Evolutionary conservation across 352 stramenopile genomes (phyloP).

Genomic region (Elongisporangium undulatum): DNA sequence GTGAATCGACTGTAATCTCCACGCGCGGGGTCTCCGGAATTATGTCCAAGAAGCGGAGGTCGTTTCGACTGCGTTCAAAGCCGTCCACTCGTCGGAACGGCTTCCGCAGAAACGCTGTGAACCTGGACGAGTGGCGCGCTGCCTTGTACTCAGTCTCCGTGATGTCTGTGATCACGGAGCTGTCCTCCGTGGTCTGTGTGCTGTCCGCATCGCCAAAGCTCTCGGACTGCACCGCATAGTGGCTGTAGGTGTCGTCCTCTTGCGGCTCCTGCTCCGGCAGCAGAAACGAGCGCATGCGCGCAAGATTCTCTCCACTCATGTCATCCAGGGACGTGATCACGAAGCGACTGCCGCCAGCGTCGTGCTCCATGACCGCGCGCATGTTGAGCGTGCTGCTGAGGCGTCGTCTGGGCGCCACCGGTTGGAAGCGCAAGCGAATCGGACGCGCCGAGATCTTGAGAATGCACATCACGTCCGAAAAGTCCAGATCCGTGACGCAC

Average conservation of each 20-base stretch:
- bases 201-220: conserved; percentile 77
- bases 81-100: conserved; percentile 59
- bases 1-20: conserved; percentile 46
- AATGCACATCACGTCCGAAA: conserved; percentile 61
- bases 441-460: conserved; percentile 63
- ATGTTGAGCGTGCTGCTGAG: not conserved
- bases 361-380: not conserved
- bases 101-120: conserved; percentile 63
- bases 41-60: conserved; percentile 37
- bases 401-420: conserved; percentile 1
- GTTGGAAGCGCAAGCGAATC: conserved; percentile 61
- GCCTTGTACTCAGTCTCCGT: conserved; percentile 44
- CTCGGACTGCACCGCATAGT: conserved; percentile 66
- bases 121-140: conserved; percentile 44
- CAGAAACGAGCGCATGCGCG: conserved; percentile 24
- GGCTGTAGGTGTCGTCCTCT: conserved; percentile 64
- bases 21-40: conserved; percentile 38
- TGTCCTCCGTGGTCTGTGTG: conserved; percentile 63
- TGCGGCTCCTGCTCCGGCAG: conserved; percentile 25
- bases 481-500: conserved; percentile 56
- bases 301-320: conserved; percentile 1
- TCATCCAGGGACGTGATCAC: conserved; percentile 1
- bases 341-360: not conserved
- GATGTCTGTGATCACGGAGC: conserved; percentile 58
- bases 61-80: conserved; percentile 32